Percentiles rank a stretch among this genome's conserved stretches.
phyloP scores from a whole-genome alignment of 2,329 filamentous ascomycete species.

The Arachnopeziza araneosa region DNA sequence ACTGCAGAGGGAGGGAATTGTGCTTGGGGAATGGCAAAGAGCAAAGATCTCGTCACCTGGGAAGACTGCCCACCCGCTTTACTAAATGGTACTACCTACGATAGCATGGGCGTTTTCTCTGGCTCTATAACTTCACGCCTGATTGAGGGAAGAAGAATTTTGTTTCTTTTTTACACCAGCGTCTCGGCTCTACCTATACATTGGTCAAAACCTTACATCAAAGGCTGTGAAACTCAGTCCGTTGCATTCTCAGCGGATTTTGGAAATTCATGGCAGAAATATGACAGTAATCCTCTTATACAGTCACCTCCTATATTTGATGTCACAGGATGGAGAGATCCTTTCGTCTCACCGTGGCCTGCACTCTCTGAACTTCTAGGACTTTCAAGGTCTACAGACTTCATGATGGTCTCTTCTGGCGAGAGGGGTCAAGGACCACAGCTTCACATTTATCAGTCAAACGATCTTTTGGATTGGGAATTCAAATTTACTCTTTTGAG shows the following conservation, averaged over 20 bases:
- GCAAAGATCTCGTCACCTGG: slow-evolving; percentile 56
- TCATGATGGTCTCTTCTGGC: slow-evolving; percentile 20
- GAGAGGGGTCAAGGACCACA: slow-evolving; percentile 12
- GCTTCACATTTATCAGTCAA: slow-evolving; percentile 17
- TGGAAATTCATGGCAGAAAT: slow-evolving; percentile 19
- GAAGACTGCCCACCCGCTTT: neutral
- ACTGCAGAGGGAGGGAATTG: slow-evolving; percentile 47
- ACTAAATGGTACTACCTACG: slow-evolving; percentile 11
- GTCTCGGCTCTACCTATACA: slow-evolving; percentile 19
- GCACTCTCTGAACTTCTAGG: slow-evolving; percentile 12
- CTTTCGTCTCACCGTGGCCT: slow-evolving; percentile 17
- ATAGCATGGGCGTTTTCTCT: slow-evolving; percentile 19
- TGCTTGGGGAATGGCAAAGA: slow-evolving; percentile 62
- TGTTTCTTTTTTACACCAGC: slow-evolving; percentile 21
- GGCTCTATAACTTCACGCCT: slow-evolving; percentile 16
- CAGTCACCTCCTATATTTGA: slow-evolving; percentile 7
- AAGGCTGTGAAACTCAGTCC: slow-evolving; percentile 20
- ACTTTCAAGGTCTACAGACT: slow-evolving; percentile 7
- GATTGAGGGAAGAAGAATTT: slow-evolving; percentile 13
- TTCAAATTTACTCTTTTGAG: neutral
- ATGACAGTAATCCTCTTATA: slow-evolving; percentile 18
- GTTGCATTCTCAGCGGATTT: slow-evolving; percentile 20
- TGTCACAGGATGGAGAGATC: neutral
- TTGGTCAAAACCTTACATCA: slow-evolving; percentile 18
- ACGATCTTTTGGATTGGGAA: slow-evolving; percentile 19